phyloP scores from a whole-genome alignment of 192 early-diverging fungal species.

The Pecoramyces ruminantium region DNA sequence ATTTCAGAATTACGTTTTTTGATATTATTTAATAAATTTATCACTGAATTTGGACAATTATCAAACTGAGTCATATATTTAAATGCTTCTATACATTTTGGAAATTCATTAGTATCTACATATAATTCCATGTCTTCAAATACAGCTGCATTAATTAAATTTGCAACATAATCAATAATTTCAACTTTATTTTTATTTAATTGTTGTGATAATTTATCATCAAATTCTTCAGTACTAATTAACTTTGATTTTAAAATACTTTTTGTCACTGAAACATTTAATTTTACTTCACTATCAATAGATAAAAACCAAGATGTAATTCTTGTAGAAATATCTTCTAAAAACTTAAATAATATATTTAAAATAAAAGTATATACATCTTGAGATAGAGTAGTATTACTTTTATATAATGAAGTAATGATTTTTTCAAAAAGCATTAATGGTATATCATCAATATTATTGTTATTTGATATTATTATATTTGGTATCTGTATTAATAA shows the following conservation, averaged over 20 bases:
- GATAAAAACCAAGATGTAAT: background rate
- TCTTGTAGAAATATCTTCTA: background rate
- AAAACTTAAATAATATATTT: background rate
- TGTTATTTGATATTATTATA: background rate
- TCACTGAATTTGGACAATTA: background rate
- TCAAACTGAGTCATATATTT: background rate
- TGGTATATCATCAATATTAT: background rate
- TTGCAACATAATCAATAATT: constrained; percentile 61
- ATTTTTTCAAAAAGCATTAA: background rate
- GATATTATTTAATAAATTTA: background rate
- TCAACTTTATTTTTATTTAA: constrained; percentile 56
- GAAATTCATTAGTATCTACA: background rate
- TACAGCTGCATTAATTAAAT: constrained; percentile 58
- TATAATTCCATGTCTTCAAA: constrained; percentile 20
- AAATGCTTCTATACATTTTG: background rate
- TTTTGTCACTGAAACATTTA: constrained; percentile 67
- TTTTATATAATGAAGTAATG: background rate
- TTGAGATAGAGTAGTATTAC: background rate
- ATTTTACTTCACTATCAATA: constrained; percentile 16
- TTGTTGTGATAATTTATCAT: constrained; percentile 68
- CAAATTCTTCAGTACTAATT: constrained; percentile 61
- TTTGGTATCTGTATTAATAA: background rate
- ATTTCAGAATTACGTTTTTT: background rate
- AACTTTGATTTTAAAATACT: constrained; percentile 66
- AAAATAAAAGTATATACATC: background rate